These are phyloP conservation scores for Phoma sp. DNA, from an alignment of 2,329 filamentous ascomycete species.

Conservation along the genomic window DNA sequence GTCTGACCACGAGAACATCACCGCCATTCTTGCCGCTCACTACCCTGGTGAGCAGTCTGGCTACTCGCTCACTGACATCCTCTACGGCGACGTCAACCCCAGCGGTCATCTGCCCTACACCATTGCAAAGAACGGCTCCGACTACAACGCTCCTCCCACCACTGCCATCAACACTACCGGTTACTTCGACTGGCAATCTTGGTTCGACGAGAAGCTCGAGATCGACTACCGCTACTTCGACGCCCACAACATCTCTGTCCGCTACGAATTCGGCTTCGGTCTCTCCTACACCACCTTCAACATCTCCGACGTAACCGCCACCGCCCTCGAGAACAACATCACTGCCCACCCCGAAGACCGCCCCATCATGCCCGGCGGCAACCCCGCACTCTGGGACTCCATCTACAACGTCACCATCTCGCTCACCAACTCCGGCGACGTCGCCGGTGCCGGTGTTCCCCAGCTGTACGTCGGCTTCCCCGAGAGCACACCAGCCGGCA, in stretches of 20 bases:
- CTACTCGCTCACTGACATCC: conserved; percentile 50
- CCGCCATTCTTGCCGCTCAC: conserved; percentile 52
- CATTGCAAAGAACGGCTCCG: conserved; percentile 72
- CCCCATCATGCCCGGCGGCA: conserved; percentile 52
- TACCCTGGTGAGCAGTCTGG: conserved; percentile 52
- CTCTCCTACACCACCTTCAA: conserved; percentile 77
- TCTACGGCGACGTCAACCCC: conserved; percentile 79
- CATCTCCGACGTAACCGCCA: conserved; percentile 69
- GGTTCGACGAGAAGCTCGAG: conserved; percentile 66
- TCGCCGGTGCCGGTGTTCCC: conserved; percentile 59
- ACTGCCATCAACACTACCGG: conserved; percentile 50
- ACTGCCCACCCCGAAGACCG: conserved; percentile 60
- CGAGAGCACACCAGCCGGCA: conserved; percentile 63
- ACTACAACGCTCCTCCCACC: conserved; percentile 63
- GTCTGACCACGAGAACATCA: conserved; percentile 52
- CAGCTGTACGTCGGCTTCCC: conserved; percentile 64
- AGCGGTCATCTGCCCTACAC: conserved; percentile 87
- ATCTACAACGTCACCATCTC: conserved; percentile 71
- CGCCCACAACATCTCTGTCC: conserved; percentile 65
- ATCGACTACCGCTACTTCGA: conserved; percentile 85
- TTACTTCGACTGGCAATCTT: conserved; percentile 55
- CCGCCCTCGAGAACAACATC: conserved; percentile 62
- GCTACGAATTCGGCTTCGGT: conserved; percentile 83
- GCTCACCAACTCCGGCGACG: conserved; percentile 71
- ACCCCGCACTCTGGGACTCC: conserved; percentile 66